These are phyloP conservation scores for Leptographium procerum DNA, from an alignment of 2,329 filamentous ascomycete genomes.

Conservation along the genomic window DNA sequence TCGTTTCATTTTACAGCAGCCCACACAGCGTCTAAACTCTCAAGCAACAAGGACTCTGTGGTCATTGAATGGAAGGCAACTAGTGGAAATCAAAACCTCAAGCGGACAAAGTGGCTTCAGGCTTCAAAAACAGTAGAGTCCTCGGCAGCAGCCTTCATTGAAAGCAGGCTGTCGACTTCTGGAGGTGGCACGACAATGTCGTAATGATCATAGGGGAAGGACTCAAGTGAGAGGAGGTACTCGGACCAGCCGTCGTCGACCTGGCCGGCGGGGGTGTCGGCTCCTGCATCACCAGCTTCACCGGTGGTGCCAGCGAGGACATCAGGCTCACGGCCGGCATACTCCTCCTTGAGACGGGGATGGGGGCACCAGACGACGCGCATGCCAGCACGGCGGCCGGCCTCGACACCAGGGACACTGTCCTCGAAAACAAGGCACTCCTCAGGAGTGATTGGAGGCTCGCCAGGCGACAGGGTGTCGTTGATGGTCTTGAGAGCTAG, in stretches of 20 bases:
- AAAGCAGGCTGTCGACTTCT: conserved; percentile 30
- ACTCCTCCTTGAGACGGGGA: conserved; percentile 63
- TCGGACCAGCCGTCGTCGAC: conserved; percentile 50
- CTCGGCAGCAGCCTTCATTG: conserved; percentile 28
- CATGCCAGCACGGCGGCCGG: conserved; percentile 86
- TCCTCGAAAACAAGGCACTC: conserved; percentile 97
- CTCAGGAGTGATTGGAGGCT: conserved; percentile 58
- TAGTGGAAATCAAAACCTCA: not conserved
- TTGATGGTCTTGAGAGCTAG: conserved; percentile 81
- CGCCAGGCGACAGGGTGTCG: conserved; percentile 50
- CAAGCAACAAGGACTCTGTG: not conserved
- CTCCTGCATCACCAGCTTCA: conserved; percentile 43
- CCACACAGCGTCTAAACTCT: too few species aligned
- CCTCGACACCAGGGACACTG: conserved; percentile 83
- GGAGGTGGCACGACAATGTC: conserved; percentile 39
- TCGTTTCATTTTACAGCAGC: too few species aligned
- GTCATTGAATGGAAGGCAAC: too few species aligned
- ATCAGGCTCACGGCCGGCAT: conserved; percentile 61
- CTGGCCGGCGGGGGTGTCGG: conserved; percentile 45
- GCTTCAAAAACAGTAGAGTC: conserved; percentile 12
- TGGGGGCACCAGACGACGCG: conserved; percentile 89
- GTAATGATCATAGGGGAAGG: conserved; percentile 48
- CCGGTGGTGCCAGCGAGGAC: conserved; percentile 76
- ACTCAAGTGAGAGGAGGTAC: conserved; percentile 35
- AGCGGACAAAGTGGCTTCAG: too few species aligned